These are phyloP conservation scores for Monilinia laxa DNA, from an alignment of 2,329 filamentous ascomycete genomes.

Conservation along the genomic window DNA sequence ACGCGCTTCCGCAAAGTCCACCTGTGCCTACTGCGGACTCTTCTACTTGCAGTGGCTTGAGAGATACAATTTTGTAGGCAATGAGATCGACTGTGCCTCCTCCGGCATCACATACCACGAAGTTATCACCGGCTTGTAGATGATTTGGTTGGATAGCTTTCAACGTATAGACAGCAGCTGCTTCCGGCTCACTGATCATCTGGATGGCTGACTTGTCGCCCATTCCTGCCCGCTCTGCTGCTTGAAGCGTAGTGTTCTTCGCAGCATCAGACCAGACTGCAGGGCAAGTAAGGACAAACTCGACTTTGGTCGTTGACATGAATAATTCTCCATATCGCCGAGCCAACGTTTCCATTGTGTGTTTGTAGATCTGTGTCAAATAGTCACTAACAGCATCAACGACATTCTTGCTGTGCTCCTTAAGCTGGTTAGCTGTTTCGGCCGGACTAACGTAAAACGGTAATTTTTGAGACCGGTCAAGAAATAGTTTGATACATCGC, in stretches of 20 bases:
- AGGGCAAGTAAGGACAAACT: constrained; percentile 78
- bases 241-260: constrained; percentile 79
- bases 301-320: constrained; percentile 71
- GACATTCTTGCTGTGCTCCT: constrained; percentile 72
- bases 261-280: constrained; percentile 83
- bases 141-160: constrained; percentile 78
- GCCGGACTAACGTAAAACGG: constrained; percentile 77
- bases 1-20: constrained; percentile 73
- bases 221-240: constrained; percentile 77
- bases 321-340: constrained; percentile 75
- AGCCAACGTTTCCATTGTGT: constrained; percentile 76
- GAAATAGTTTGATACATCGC: constrained; percentile 80
- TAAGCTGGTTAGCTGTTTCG: constrained; percentile 74
- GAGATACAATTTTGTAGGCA: constrained; percentile 75
- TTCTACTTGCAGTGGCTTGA: constrained; percentile 70
- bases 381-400: constrained; percentile 79
- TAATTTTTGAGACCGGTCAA: constrained; percentile 76
- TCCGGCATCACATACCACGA: constrained; percentile 57
- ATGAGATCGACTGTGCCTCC: constrained; percentile 71
- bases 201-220: constrained; percentile 67
- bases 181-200: constrained; percentile 79
- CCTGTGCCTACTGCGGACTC: constrained; percentile 79
- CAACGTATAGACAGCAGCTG: constrained; percentile 75
- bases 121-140: constrained; percentile 63
- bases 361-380: constrained; percentile 70